phyloP scores from a whole-genome alignment of 2,329 filamentous ascomycete genomes.

The Penicillium sp. region DNA sequence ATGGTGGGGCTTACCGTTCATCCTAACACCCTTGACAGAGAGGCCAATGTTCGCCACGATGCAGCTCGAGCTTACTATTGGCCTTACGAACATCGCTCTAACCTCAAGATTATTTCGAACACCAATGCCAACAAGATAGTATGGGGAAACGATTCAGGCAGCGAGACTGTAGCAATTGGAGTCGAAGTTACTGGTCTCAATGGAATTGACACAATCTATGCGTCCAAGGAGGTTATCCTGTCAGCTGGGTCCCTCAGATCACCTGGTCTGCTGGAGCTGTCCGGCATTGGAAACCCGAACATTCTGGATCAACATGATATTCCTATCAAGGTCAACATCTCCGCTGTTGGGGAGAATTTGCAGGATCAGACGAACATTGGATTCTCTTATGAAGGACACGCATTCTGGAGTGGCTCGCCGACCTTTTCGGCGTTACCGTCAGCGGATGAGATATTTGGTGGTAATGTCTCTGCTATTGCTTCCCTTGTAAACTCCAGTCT shows the following conservation, averaged over 20 bases:
- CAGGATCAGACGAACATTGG: slow-evolving; percentile 45
- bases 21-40: slow-evolving; percentile 44
- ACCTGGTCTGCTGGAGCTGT: slow-evolving; percentile 58
- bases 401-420: slow-evolving; percentile 19
- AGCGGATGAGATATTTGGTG: slow-evolving; percentile 27
- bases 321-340: slow-evolving; percentile 27
- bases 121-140: slow-evolving; percentile 44
- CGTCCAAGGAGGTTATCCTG: slow-evolving; percentile 56
- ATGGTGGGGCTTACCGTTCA: slow-evolving; percentile 48
- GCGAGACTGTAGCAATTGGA: slow-evolving; percentile 28
- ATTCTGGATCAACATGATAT: slow-evolving; percentile 31
- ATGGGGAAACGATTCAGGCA: slow-evolving; percentile 31
- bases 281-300: slow-evolving; percentile 54
- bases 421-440: slow-evolving; percentile 25
- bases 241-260: slow-evolving; percentile 59
- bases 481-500: slow-evolving; percentile 22
- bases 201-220: slow-evolving; percentile 29
- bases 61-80: slow-evolving; percentile 52
- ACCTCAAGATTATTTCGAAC: slow-evolving; percentile 47
- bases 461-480: slow-evolving; percentile 17
- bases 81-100: slow-evolving; percentile 43
- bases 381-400: slow-evolving; percentile 15
- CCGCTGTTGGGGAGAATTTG: slow-evolving; percentile 51
- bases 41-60: slow-evolving; percentile 45
- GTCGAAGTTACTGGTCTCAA: slow-evolving; percentile 30